Evolutionary conservation across 2,329 filamentous ascomycete species (phyloP).

Genomic region (Botrytis squamosa): DNA sequence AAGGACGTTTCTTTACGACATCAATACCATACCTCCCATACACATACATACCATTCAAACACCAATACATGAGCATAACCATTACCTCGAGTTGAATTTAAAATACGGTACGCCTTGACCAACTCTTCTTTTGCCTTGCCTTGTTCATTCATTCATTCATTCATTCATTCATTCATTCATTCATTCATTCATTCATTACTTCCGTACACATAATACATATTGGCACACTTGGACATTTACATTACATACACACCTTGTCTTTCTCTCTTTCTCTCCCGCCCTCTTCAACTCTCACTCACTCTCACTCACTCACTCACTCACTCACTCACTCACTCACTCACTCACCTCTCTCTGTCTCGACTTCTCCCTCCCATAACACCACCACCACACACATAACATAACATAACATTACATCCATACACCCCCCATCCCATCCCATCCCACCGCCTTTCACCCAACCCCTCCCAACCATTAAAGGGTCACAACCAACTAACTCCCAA

Average conservation of each 20-base stretch:
- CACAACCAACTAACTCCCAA: conserved; percentile 20
- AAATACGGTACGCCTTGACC: conserved; percentile 18
- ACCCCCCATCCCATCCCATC: conserved; percentile 8
- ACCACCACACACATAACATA: not conserved
- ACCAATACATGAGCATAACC: too few relatives aligned
- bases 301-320: not conserved
- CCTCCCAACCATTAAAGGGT: conserved; percentile 21
- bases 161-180: not conserved
- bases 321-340: not conserved
- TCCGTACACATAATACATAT: not conserved
- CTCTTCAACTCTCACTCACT: not conserved
- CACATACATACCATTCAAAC: not conserved
- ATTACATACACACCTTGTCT: not conserved
- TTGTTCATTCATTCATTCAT: not conserved
- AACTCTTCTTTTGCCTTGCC: conserved; percentile 11
- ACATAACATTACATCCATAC: not conserved
- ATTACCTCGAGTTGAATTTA: not conserved
- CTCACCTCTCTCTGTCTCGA: not conserved
- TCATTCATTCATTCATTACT: not conserved
- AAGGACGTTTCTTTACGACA: not conserved
- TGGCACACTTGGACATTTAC: not conserved
- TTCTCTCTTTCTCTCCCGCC: not conserved
- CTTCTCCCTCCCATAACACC: not conserved
- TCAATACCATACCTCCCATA: not conserved
- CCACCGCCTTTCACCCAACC: conserved; percentile 22